Evolutionary conservation across 345 rosid genomes (phyloP).

Genomic region (Garcia nutans): DNA sequence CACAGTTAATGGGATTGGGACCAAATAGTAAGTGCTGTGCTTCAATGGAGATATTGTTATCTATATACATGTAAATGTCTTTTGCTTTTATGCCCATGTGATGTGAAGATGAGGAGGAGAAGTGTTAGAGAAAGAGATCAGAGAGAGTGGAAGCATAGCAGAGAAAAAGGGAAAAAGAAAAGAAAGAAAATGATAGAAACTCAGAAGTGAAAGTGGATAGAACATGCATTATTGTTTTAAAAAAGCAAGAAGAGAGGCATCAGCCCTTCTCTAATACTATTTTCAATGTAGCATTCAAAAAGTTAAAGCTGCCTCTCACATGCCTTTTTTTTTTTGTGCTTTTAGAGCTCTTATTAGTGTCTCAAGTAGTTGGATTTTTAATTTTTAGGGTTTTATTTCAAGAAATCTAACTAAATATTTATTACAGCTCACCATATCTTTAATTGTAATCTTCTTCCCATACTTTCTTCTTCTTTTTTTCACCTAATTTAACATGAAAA

Average conservation of each 20-base stretch:
- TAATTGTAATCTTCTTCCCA: conserved; percentile 5
- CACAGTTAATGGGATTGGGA: conserved; percentile 9
- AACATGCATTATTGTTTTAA: conserved; percentile 37
- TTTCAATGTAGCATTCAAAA: conserved; percentile 26
- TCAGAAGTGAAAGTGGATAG: conserved; percentile 33
- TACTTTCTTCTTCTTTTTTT: background rate
- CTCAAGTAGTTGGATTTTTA: conserved; percentile 11
- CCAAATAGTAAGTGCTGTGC: conserved; percentile 2
- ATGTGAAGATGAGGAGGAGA: conserved; percentile 14
- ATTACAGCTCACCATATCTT: conserved; percentile 24
- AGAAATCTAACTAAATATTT: conserved; percentile 12
- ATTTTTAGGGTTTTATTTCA: conserved; percentile 5
- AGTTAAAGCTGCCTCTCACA: conserved; percentile 48
- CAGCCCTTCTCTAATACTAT: conserved; percentile 19
- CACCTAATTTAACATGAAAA: background rate
- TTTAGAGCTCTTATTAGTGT: conserved; percentile 20
- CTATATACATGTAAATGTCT: too few relatives aligned
- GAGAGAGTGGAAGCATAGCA: conserved; percentile 3
- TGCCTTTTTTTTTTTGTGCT: conserved; percentile 35
- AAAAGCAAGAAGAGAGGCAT: conserved; percentile 6
- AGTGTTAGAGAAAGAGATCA: conserved; percentile 14
- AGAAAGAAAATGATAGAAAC: conserved; percentile 23
- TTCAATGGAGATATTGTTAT: conserved; percentile 13
- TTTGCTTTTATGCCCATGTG: conserved; percentile 23
- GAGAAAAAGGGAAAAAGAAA: background rate